These are phyloP conservation scores for Pezicula radicicola DNA, from an alignment of 2,329 filamentous ascomycete genomes.

Conservation along the genomic window DNA sequence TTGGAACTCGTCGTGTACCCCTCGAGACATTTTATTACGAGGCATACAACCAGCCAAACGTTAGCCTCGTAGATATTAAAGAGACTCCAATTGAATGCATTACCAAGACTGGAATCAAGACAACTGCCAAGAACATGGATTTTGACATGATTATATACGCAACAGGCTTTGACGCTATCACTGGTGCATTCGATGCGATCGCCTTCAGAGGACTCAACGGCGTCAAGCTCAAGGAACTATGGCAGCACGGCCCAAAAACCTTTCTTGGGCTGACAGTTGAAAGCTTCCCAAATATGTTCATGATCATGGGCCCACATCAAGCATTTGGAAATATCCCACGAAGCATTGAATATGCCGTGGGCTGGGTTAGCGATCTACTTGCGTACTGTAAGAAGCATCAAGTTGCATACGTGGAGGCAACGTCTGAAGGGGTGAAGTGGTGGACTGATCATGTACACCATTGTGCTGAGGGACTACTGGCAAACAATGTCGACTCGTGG, in stretches of 20 bases:
- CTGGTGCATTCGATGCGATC: constrained; percentile 19
- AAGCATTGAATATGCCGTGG: constrained; percentile 39
- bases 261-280: constrained; percentile 25
- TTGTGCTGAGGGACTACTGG: constrained; percentile 40
- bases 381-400: constrained; percentile 28
- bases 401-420: constrained; percentile 36
- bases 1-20: no score
- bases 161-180: constrained; percentile 26
- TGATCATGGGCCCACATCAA: constrained; percentile 41
- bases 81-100: constrained; percentile 23
- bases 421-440: constrained; percentile 31
- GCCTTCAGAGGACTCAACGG: constrained; percentile 20
- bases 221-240: constrained; percentile 15
- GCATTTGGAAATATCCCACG: constrained; percentile 41
- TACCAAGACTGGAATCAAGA: constrained; percentile 28
- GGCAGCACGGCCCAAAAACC: constrained; percentile 18
- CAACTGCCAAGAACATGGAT: constrained; percentile 18
- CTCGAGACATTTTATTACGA: no score
- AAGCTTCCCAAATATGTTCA: constrained; percentile 29
- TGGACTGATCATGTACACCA: constrained; percentile 48
- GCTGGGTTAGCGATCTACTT: constrained; percentile 34
- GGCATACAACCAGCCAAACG: no score
- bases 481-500: constrained; percentile 49
- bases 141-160: constrained; percentile 32
- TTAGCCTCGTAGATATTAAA: no score